phyloP scores from a whole-genome alignment of 2,329 filamentous ascomycete genomes.

The Fusarium sp. region DNA sequence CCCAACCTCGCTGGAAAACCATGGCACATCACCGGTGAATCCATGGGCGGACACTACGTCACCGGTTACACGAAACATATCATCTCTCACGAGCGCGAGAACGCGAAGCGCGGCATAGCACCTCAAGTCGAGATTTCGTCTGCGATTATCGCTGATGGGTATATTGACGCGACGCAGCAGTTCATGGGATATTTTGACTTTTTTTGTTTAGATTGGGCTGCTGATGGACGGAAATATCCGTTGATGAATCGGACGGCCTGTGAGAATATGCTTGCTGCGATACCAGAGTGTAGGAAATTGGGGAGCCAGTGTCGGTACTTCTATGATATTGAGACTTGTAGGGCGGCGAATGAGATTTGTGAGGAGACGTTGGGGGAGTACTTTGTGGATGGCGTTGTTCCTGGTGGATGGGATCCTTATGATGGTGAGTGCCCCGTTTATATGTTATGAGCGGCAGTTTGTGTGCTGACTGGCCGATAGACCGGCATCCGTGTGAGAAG shows the following conservation, averaged over 20 bases:
- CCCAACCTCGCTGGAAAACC: constrained; percentile 18
- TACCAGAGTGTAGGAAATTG: constrained; percentile 23
- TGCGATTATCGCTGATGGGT: constrained; percentile 29
- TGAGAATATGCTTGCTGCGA: constrained; percentile 17
- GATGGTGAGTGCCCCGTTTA: not conserved
- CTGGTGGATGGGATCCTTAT: constrained; percentile 33
- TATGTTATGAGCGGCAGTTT: too few species aligned
- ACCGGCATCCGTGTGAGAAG: constrained; percentile 14
- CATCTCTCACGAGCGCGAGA: constrained; percentile 3
- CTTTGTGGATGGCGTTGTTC: constrained; percentile 3
- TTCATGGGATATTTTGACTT: constrained; percentile 28
- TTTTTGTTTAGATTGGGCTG: constrained; percentile 29
- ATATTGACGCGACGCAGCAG: constrained; percentile 31
- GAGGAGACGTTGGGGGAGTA: constrained; percentile 15
- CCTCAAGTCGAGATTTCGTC: constrained; percentile 10
- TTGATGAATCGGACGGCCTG: constrained; percentile 25
- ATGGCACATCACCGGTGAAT: constrained; percentile 36
- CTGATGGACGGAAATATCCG: constrained; percentile 10
- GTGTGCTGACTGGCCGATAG: not conserved
- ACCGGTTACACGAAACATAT: constrained; percentile 30
- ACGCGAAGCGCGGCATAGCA: not conserved
- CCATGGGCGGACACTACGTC: constrained; percentile 38
- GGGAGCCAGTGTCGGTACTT: not conserved
- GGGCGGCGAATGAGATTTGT: constrained; percentile 22
- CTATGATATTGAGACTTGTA: constrained; percentile 15